Evolutionary conservation across 202 grass and related monocot species (phyloP).

Genomic region (Carex sylvatica): DNA sequence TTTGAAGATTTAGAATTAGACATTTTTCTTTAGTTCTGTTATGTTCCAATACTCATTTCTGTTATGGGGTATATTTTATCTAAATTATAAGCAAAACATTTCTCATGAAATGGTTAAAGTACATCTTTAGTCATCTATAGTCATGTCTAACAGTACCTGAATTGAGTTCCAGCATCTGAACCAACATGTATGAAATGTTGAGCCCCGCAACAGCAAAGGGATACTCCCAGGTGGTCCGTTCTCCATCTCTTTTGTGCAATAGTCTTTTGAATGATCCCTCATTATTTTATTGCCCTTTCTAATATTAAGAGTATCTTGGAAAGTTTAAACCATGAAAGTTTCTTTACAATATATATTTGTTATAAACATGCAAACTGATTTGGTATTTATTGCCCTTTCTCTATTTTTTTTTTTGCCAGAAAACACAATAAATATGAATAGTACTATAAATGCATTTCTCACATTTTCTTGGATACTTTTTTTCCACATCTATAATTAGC

Average conservation of each 20-base stretch:
- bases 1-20: background rate
- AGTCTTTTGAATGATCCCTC: conserved; percentile 76
- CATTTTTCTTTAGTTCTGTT: background rate
- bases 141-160: conserved; percentile 37
- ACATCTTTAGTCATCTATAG: background rate
- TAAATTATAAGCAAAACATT: background rate
- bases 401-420: too few relatives aligned
- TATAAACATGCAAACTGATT: too few relatives aligned
- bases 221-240: conserved; percentile 79
- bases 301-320: too few relatives aligned
- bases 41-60: background rate
- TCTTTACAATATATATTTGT: too few relatives aligned
- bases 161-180: conserved; percentile 84
- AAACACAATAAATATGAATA: too few relatives aligned
- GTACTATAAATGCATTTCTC: too few relatives aligned
- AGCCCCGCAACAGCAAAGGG: conserved; percentile 80
- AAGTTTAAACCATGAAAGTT: too few relatives aligned
- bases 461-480: too few relatives aligned
- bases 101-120: background rate
- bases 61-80: background rate
- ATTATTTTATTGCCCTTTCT: too few relatives aligned
- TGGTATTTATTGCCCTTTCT: too few relatives aligned
- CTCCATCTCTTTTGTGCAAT: conserved; percentile 71
- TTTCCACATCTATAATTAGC: too few relatives aligned
- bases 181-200: conserved; percentile 93